A percentile compares a stretch with the other conserved stretches of the same genome.
phyloP scores from a whole-genome alignment of 2,329 filamentous ascomycete species.

The Cladophialophora psammophila region DNA sequence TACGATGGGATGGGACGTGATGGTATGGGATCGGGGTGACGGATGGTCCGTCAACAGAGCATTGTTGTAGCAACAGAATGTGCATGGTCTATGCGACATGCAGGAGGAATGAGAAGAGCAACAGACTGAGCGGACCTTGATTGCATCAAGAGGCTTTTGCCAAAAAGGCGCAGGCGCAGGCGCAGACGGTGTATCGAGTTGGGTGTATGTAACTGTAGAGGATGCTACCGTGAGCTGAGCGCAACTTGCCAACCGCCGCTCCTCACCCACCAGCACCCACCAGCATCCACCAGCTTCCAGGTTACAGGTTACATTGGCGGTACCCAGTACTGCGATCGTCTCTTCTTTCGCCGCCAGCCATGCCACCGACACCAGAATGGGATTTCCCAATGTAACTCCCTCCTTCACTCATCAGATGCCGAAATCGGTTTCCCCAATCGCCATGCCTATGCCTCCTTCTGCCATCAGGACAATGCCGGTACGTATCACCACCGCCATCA shows the following conservation, averaged over 20 bases:
- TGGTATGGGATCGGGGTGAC: constrained; percentile 8
- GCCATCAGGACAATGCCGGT: too few relatives aligned
- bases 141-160: background rate
- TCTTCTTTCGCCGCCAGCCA: background rate
- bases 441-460: background rate
- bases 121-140: background rate
- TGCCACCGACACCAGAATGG: background rate
- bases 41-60: constrained; percentile 3
- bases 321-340: constrained; percentile 1
- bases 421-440: constrained; percentile 3
- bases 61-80: constrained; percentile 3
- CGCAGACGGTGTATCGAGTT: background rate
- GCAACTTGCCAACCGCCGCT: background rate
- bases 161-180: constrained; percentile 7
- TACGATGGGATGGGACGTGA: background rate
- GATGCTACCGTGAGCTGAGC: constrained; percentile 9
- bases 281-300: background rate
- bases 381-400: constrained; percentile 3
- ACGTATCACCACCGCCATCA: background rate
- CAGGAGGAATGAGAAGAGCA: background rate
- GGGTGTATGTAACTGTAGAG: constrained; percentile 16
- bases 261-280: too few relatives aligned
- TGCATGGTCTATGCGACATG: background rate
- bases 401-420: constrained; percentile 7
- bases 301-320: constrained; percentile 6